Base-by-base conservation (phyloP, 2,329 filamentous ascomycete genomes). In the Colletotrichum chlorophyti region DNA sequence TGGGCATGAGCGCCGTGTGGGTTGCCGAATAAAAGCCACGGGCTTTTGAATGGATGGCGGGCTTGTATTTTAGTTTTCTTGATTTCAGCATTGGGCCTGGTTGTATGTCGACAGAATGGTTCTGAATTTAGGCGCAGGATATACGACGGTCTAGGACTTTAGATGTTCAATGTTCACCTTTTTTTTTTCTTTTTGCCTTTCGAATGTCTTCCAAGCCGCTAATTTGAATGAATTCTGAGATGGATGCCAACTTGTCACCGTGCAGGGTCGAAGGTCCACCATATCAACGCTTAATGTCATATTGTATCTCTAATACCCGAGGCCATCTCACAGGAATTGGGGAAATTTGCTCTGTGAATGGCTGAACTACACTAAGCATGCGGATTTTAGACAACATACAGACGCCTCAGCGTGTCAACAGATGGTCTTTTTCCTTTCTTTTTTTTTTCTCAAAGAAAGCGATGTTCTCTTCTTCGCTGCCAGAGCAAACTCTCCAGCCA, bases 1-100 rank as follows among this genome's bases (percentile, higher is more conserved):
- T 98, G 95, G 94, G 94, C 49, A 96, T 97, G 92, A 93, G 93
- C 55, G 92, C 93, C 60, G 89, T 97, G 59, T 97, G 93, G 93
- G 93, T 97, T 65, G 91, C 92, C 3, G 93, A 97, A 81, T 96
- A 91, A 64, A 60, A 3, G 17, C 7, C 3, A 37, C 12, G 15
- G 12, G 24, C 6, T 23, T 23, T 3, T 17, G 26, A 8, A 43
- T 6, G 14, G 12, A 21, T 29, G 32, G 34, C n/a, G 32, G 27
- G 27, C 15, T 43, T 60, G 57, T 60, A 49, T 40, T 60, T 50
- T 55, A 52, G 17, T 57, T 40, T 27, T 40, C 57, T 50, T 55
- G 45, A n/a, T 57, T 40, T 27, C 21, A 50, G 51, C 57, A 60
- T 54, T 45, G 27, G 52, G 24, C 45, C 43, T 29, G 21, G 43